Evolutionary conservation across 1,139 yeast species (phyloP), one percentile per base, ranked within the genome.

Genomic region (Yamadazyma trypodendri): DNA sequence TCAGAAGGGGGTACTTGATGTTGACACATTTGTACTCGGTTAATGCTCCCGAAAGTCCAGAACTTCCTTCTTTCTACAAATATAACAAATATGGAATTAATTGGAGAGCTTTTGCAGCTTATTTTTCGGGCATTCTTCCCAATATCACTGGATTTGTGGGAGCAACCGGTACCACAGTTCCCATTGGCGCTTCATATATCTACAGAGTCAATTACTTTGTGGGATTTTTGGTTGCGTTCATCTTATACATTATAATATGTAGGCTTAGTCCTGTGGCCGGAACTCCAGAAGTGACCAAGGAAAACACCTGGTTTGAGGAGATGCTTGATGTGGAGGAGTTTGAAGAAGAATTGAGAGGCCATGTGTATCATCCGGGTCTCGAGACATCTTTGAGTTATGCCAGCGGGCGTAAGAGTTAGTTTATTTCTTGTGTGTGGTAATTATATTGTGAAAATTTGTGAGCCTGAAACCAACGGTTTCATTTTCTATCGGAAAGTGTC

Each of bases 91-190:
- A 58, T 38, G 96, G 96, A 28, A 52, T 77, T 58, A 87, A 88
- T 57, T 86, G 95, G 95, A 76, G 96, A 55, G 90, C 88, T 1
- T 74, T 75, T 41, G 77, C 66, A 24, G 88, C 90, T 1, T 84
- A 84, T 57, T 58, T 84, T 42, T 70, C 83, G 50, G 94, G 94
- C 44, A 79, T 87, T 39, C 67, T 82, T 36, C 94, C 95, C 36
- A 88, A 87, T 55, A 81, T 88, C 51, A 88, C 84, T 27, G 96
- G 96, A 2, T 88, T 88, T 52, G 94, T 85, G 20, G 95, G 95
- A 43, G 89, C 83, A 5, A 79, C 81, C 13, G 75, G 66, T 38
- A 70, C 65, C 44, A 52, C 52, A 9, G 90, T 88, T n/a, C 94
- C 95, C 8, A 68, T 73, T 39, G 95, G 94, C 21, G 96, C 96